phyloP scores from a whole-genome alignment of 2,329 filamentous ascomycete species.

The Cryphonectria nitschkei region DNA sequence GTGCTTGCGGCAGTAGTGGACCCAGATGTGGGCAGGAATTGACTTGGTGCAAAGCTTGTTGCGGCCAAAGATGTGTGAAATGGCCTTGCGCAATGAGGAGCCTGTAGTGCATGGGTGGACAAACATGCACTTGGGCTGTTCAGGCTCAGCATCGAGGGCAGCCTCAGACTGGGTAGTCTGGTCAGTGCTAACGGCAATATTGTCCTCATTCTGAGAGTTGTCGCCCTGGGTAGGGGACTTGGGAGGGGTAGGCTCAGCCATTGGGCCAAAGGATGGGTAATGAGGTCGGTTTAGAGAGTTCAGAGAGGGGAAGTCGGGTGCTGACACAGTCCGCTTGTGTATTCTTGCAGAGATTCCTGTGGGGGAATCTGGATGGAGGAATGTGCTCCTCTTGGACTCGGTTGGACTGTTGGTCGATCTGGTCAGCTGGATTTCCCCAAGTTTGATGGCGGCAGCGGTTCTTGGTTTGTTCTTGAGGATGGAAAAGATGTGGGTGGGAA shows the following conservation, averaged over 20 bases:
- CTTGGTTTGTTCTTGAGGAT: neutral
- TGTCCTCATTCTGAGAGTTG: constrained; percentile 31
- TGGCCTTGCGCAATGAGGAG: constrained; percentile 70
- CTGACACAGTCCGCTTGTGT: constrained; percentile 56
- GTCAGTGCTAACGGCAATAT: constrained; percentile 8
- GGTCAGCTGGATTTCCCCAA: constrained; percentile 14
- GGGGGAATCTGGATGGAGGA: constrained; percentile 31
- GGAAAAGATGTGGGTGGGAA: neutral
- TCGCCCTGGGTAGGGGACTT: constrained; percentile 34
- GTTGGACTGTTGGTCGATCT: constrained; percentile 18
- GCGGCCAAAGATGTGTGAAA: constrained; percentile 81
- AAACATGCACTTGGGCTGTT: constrained; percentile 53
- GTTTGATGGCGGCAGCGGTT: neutral
- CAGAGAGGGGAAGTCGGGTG: constrained; percentile 48
- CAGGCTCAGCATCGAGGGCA: constrained; percentile 25
- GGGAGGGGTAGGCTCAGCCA: constrained; percentile 36
- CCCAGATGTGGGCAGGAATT: constrained; percentile 73
- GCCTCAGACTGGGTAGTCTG: constrained; percentile 29
- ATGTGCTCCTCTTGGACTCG: constrained; percentile 23
- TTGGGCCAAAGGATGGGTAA: constrained; percentile 32
- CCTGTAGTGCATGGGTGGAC: constrained; percentile 61
- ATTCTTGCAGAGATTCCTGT: constrained; percentile 33
- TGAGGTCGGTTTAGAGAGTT: constrained; percentile 30
- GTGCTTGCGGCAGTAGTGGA: constrained; percentile 79
- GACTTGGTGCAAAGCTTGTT: constrained; percentile 77